Evolutionary conservation across 495 filamentous ascomycete genomes (phyloP), one percentile per base, ranked within the genome.

Genomic region (Immersiella caudata): DNA sequence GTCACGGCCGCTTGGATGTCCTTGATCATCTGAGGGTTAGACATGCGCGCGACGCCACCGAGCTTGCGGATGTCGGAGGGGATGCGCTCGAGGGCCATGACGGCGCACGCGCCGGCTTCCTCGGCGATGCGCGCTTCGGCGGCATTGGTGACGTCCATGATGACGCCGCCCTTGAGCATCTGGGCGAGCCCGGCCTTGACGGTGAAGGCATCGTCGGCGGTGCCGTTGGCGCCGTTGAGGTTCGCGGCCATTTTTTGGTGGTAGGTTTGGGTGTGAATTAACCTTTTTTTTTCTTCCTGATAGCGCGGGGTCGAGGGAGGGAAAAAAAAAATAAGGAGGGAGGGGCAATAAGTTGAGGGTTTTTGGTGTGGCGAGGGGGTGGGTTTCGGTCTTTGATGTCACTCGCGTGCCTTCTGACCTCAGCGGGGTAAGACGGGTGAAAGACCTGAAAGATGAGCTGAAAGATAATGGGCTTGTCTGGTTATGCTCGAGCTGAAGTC

Each of bases 71-170:
- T 99, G 82, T 99, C 95, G 70, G 96, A 94, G 66, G 95, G 95
- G 66, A 99, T 96, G 73, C 95, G 91, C 84, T 98, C 96, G 68
- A 99, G 88, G 29, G 95, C 95, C 95, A 99, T 99, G 82, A 99
- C 95, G 75, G 95, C 96, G 69, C 87, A 89, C 67, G 95, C 95
- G 72, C 95, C 95, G 68, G 95, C 94, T 77, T 97, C 94, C 79
- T 99, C 96, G 75, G 95, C 96, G 73, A 99, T 97, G 81, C 90
- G 91, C 56, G 95, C 94, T 87, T 99, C 93, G 70, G 91, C 89
- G 20, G 93, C 91, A 76, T 94, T 93, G 49, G 97, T 93, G 63
- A 98, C 95, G 78, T 99, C 95, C 95, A 99, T 99, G 78, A 99
- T 99, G 46, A 99, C 95, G 69, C 95, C 95, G 76, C 95, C 95